Evolutionary conservation across 495 filamentous ascomycete species (phyloP).

Genomic region (Penicillium goetzii): DNA sequence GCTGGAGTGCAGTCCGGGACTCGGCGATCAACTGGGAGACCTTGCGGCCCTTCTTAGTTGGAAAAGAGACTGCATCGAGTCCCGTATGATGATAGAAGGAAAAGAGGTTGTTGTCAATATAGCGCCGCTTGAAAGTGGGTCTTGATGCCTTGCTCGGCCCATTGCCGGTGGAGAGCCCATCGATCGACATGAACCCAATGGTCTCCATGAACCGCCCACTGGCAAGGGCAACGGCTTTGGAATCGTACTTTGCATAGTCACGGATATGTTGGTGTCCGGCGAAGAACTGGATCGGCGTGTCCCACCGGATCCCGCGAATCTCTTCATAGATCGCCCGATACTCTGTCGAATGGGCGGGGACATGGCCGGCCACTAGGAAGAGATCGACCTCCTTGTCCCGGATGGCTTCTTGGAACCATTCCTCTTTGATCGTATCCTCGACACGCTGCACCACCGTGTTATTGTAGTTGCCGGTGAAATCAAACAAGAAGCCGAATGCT

Average conservation of each 20-base stretch:
- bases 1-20: conserved; percentile 68
- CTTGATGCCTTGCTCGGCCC: conserved; percentile 39
- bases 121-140: conserved; percentile 71
- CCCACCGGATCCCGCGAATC: conserved; percentile 75
- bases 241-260: conserved; percentile 81
- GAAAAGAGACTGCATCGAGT: conserved; percentile 70
- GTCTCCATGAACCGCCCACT: conserved; percentile 98
- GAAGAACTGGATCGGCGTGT: conserved; percentile 89
- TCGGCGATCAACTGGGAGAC: conserved; percentile 71
- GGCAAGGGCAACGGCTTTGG: conserved; percentile 77
- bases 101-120: conserved; percentile 93
- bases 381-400: conserved; percentile 78
- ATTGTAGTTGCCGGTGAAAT: conserved; percentile 86
- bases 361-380: conserved; percentile 86
- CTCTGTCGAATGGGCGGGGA: conserved; percentile 77
- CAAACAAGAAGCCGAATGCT: conserved; percentile 91
- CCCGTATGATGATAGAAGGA: conserved; percentile 83
- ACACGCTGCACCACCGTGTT: conserved; percentile 85
- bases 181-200: conserved; percentile 91
- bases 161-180: conserved; percentile 59
- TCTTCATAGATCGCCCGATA: conserved; percentile 75
- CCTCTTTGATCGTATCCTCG: conserved; percentile 73
- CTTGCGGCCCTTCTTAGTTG: conserved; percentile 74
- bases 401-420: conserved; percentile 90
- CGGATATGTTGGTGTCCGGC: conserved; percentile 91